phyloP scores from a whole-genome alignment of 768 basidiomycete species.

The Boletus tylopilopsis region DNA sequence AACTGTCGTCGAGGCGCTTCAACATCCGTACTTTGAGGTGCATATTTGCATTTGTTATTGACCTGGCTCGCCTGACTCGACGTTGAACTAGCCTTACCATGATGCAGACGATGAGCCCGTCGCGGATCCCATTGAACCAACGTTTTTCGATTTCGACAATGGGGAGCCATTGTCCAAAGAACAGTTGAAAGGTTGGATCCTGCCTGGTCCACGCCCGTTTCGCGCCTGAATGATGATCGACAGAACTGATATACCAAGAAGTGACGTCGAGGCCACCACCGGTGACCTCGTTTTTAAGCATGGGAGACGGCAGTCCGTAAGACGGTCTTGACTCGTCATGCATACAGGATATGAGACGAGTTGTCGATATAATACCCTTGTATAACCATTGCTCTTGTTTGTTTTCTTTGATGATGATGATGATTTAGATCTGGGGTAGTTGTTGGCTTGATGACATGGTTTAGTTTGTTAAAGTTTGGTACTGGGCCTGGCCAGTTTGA shows the following conservation, averaged over 20 bases:
- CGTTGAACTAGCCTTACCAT: constrained; percentile 61
- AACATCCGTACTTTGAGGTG: constrained; percentile 86
- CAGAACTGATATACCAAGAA: constrained; percentile 49
- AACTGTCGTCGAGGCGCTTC: constrained; percentile 81
- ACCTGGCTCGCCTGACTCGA: background rate
- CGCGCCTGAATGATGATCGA: background rate
- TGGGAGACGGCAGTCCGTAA: constrained; percentile 12
- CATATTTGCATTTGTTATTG: constrained; percentile 17
- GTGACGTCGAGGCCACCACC: constrained; percentile 32
- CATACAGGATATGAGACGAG: no score
- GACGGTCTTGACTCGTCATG: no score
- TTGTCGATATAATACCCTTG: no score
- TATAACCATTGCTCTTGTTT: no score
- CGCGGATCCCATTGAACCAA: constrained; percentile 69
- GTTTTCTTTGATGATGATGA: no score
- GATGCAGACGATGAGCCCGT: constrained; percentile 87
- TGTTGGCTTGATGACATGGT: no score
- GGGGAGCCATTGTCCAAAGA: constrained; percentile 62
- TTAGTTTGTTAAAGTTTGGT: no score
- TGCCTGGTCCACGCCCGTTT: no score
- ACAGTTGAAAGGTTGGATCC: constrained; percentile 55
- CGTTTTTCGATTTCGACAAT: constrained; percentile 82
- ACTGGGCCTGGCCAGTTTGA: no score
- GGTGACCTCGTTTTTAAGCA: constrained; percentile 11
- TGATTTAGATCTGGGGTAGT: no score